A percentile compares a stretch with the other conserved stretches of the same genome.
phyloP scores from a whole-genome alignment of 2,329 filamentous ascomycete species.

The Tolypocladium amazonense region DNA sequence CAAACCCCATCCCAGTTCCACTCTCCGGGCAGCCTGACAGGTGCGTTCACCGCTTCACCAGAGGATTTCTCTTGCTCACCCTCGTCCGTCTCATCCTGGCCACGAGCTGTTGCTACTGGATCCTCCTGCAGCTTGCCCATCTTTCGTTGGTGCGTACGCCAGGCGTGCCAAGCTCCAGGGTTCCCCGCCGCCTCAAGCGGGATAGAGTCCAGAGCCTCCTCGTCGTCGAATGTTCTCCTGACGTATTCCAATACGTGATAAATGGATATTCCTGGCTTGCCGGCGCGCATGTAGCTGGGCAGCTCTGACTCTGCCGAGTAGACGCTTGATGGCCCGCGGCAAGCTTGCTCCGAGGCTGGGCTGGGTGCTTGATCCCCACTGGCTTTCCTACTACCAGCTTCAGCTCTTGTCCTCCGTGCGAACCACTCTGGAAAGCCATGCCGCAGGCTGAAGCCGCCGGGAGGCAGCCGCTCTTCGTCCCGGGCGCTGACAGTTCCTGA shows the following conservation, averaged over 20 bases:
- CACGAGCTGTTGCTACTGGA: not conserved
- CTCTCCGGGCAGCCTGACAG: constrained; percentile 48
- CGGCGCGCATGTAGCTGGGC: constrained; percentile 30
- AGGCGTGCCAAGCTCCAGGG: constrained; percentile 87
- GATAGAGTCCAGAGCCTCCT: constrained; percentile 64
- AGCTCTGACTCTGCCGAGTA: constrained; percentile 20
- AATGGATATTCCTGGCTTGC: constrained; percentile 37
- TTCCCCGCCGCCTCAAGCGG: constrained; percentile 79
- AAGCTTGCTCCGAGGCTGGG: constrained; percentile 13
- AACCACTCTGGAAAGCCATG: constrained; percentile 93
- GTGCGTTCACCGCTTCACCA: constrained; percentile 1
- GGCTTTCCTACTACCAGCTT: constrained; percentile 25
- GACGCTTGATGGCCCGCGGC: constrained; percentile 6
- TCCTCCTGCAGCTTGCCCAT: constrained; percentile 15
- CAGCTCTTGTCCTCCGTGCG: constrained; percentile 40
- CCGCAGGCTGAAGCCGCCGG: constrained; percentile 80
- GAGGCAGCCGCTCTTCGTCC: constrained; percentile 73
- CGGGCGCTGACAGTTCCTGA: constrained; percentile 71
- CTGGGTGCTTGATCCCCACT: constrained; percentile 26
- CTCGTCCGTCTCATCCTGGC: not conserved
- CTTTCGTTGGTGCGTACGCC: constrained; percentile 57
- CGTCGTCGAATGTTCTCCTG: constrained; percentile 70
- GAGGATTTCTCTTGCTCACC: not conserved
- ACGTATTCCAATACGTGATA: constrained; percentile 72
- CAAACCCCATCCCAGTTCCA: constrained; percentile 99